phyloP scores from a whole-genome alignment of 768 basidiomycete species.

The Trametes maxima region DNA sequence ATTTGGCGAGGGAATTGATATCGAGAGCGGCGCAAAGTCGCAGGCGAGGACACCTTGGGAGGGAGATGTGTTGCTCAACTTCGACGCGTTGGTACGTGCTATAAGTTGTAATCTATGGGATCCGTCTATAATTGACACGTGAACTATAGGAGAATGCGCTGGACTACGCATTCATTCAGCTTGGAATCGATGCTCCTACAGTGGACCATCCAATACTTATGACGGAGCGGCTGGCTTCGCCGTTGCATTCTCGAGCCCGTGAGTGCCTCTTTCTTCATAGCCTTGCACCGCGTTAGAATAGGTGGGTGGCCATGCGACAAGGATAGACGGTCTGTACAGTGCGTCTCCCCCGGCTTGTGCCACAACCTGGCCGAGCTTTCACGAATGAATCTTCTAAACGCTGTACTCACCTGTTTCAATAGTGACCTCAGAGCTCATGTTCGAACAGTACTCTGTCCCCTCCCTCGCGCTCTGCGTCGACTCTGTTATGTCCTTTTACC shows the following conservation, averaged over 20 bases:
- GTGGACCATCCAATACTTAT: constrained; percentile 90
- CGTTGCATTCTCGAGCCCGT: constrained; percentile 87
- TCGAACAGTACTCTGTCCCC: constrained; percentile 89
- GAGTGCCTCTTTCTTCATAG: constrained; percentile 36
- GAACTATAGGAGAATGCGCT: constrained; percentile 83
- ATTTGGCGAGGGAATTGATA: constrained; percentile 86
- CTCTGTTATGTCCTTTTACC: constrained; percentile 89
- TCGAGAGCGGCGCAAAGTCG: constrained; percentile 80
- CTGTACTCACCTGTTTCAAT: background rate
- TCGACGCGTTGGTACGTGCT: constrained; percentile 84
- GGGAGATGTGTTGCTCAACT: constrained; percentile 89
- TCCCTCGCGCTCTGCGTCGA: constrained; percentile 88
- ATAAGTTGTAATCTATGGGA: background rate
- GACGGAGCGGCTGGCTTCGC: constrained; percentile 89
- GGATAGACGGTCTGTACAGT: too few relatives aligned
- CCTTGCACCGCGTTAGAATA: background rate
- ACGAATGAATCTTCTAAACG: too few relatives aligned
- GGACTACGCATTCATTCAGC: constrained; percentile 86
- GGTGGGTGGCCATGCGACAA: too few relatives aligned
- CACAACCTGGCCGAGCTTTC: too few relatives aligned
- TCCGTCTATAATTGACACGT: constrained; percentile 3
- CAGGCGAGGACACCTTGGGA: constrained; percentile 89
- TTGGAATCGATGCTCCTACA: constrained; percentile 76
- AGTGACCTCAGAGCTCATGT: constrained; percentile 97
- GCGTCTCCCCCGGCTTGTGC: too few relatives aligned